Evolutionary conservation across 441 rosid genomes (phyloP), one percentile per base, ranked within the genome.

Genomic region (Gossypium schwendimanii): DNA sequence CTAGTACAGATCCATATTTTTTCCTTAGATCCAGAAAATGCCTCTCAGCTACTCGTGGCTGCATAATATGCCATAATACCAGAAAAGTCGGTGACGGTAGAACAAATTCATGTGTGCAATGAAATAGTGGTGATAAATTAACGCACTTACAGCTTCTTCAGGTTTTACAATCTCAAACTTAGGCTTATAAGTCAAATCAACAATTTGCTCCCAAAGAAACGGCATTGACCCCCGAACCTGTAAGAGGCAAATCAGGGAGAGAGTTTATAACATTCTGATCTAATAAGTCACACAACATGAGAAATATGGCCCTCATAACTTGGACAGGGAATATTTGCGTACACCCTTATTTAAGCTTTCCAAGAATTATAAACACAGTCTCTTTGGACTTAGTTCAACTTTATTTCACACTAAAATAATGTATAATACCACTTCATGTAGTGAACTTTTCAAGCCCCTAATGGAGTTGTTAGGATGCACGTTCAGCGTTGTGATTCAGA

Each of bases 161-260:
- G 91, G 86, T 78, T 73, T 87, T 73, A 91, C 84, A 76, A 95
- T 95, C 84, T 93, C 98, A 84, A 91, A 93, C 78, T 88, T 93
- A 76, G 91, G 95, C 79, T 90, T 89, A 76, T 87, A 86, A 18
- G 89, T 86, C 84, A 86, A 81, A 82, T 87, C 85, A 75, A 90
- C 93, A 84, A 85, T 79, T 77, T 90, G 96, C 82, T 90, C 89
- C 96, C 96, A 90, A 28, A 69, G 66, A 74, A 88, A 85, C 26
- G 99, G 99, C 44, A 95, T 95, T 77, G 98, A 95, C 11, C 99
- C 99, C 45, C 99, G 88, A 69, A 92, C 76, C 96, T 90, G 76
- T 45, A 78, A 69, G 78, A 75, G 62, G 69, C 64, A 72, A 80
- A 3, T 61, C 55, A 72, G 41, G 18, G 72, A 21, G 70, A 60